Conservation (phyloP, 129 eudicot genomes). For the Silybum marianum region DNA sequence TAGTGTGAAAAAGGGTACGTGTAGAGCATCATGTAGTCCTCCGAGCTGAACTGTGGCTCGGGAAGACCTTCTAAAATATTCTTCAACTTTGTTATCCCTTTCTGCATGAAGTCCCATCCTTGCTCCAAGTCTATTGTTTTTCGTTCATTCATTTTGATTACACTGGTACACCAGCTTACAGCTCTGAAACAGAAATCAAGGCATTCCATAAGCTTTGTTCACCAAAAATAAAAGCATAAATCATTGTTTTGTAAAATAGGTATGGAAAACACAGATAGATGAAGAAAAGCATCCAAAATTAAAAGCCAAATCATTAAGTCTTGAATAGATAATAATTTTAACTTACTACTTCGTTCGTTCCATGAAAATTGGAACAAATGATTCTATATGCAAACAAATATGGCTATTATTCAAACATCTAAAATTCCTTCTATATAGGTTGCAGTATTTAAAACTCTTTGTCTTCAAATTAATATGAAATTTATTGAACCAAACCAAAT, state of each 20-base stretch:
- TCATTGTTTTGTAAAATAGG: neutral
- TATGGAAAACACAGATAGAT: neutral
- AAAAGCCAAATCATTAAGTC: neutral
- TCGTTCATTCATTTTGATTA: conserved; percentile 63
- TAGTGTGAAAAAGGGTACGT: conserved; percentile 53
- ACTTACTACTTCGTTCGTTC: too few relatives aligned
- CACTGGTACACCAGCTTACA: conserved; percentile 18
- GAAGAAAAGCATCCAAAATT: neutral
- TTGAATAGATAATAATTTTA: neutral
- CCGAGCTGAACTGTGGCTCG: conserved; percentile 94
- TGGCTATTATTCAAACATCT: neutral
- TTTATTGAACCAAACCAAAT: conserved; percentile 3
- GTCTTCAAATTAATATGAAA: neutral
- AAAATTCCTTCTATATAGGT: neutral
- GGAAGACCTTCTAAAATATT: conserved; percentile 85
- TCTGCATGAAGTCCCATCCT: conserved; percentile 96
- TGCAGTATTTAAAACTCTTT: neutral
- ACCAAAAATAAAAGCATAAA: neutral
- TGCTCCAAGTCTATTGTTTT: conserved; percentile 82
- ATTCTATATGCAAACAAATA: neutral
- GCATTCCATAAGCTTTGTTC: neutral
- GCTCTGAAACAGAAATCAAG: conserved; percentile 24
- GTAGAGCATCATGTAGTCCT: conserved; percentile 96
- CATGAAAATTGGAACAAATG: neutral
- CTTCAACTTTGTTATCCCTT: conserved; percentile 86